Evolutionary conservation across 202 grass and related monocot genomes (phyloP).

Genomic region (Dendrocalamus latiflorus): DNA sequence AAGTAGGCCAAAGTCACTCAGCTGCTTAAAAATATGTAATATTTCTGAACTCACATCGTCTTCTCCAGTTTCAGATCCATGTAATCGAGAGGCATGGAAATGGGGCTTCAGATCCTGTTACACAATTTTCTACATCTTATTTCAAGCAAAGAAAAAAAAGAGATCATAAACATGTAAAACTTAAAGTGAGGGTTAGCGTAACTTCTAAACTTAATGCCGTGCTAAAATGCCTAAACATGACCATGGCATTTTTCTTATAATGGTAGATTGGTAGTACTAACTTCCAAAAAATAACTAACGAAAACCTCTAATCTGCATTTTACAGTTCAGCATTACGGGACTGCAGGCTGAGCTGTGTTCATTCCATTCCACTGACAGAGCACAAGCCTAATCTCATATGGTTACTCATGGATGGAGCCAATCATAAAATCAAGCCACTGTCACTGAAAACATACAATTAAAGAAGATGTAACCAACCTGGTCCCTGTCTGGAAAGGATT

Average conservation of each 20-base stretch:
- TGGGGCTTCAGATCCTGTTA: conserved; percentile 96
- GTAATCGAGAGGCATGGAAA: conserved; percentile 95
- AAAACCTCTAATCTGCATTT: too few relatives aligned
- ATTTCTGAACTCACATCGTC: conserved; percentile 56
- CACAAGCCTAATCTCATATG: not conserved
- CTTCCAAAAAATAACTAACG: too few relatives aligned
- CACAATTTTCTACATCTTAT: conserved; percentile 12
- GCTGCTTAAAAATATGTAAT: conserved; percentile 25
- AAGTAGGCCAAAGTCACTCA: conserved; percentile 15
- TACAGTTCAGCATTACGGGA: too few relatives aligned
- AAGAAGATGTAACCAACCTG: conserved; percentile 61
- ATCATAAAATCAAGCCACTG: conserved; percentile 1
- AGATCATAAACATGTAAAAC: not conserved
- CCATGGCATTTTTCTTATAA: too few relatives aligned
- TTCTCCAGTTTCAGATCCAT: conserved; percentile 89
- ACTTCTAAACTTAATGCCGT: not conserved
- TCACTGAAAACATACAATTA: conserved; percentile 26
- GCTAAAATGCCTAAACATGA: too few relatives aligned
- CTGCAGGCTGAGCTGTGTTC: too few relatives aligned
- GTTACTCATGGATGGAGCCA: not conserved
- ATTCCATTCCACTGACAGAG: too few relatives aligned
- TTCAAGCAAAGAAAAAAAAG: conserved; percentile 7
- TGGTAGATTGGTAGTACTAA: too few relatives aligned
- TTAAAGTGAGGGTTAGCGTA: not conserved
- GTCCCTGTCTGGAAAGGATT: conserved; percentile 86